Percentiles rank a stretch among this genome's conserved stretches.
Evolutionary conservation across 495 filamentous ascomycete genomes (phyloP).

Genomic region (Massariosphaeria phaeospora): DNA sequence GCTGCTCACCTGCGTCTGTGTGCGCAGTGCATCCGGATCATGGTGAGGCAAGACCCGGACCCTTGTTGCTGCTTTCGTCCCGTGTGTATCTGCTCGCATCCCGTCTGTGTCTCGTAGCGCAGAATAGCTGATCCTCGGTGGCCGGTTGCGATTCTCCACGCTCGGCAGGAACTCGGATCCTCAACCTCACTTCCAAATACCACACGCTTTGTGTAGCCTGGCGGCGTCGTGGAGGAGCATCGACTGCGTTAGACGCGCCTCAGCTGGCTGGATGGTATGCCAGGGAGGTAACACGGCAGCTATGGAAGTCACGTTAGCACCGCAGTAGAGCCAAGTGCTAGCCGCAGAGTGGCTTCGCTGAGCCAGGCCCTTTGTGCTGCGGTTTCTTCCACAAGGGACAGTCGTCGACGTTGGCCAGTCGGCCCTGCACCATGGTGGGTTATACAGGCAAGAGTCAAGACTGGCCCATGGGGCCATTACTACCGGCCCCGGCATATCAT

Average conservation of each 20-base stretch:
- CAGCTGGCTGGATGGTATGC: conserved; percentile 10
- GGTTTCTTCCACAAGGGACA: conserved; percentile 6
- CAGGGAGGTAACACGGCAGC: conserved; percentile 25
- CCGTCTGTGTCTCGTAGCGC: conserved; percentile 21
- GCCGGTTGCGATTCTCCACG: conserved; percentile 19
- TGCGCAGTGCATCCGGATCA: conserved; percentile 7
- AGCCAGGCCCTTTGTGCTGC: background rate
- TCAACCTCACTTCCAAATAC: conserved; percentile 1
- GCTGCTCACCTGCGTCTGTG: conserved; percentile 3
- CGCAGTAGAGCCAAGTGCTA: conserved; percentile 16
- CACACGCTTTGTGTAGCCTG: conserved; percentile 14
- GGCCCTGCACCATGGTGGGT: conserved; percentile 2
- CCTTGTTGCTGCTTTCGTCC: conserved; percentile 19
- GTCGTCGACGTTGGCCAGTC: conserved; percentile 10
- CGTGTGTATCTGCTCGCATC: no score
- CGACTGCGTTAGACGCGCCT: background rate
- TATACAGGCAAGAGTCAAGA: background rate
- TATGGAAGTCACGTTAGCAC: conserved; percentile 27
- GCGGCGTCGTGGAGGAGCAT: background rate
- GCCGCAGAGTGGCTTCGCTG: background rate
- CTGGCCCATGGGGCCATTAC: background rate
- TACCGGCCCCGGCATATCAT: background rate
- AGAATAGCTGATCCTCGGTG: conserved; percentile 9
- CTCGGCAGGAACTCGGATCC: conserved; percentile 12
- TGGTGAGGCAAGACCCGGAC: conserved; percentile 2